These are phyloP conservation scores for Inonotus hispidus DNA, from an alignment of 1,284 basidiomycete species.

Conservation along the genomic window DNA sequence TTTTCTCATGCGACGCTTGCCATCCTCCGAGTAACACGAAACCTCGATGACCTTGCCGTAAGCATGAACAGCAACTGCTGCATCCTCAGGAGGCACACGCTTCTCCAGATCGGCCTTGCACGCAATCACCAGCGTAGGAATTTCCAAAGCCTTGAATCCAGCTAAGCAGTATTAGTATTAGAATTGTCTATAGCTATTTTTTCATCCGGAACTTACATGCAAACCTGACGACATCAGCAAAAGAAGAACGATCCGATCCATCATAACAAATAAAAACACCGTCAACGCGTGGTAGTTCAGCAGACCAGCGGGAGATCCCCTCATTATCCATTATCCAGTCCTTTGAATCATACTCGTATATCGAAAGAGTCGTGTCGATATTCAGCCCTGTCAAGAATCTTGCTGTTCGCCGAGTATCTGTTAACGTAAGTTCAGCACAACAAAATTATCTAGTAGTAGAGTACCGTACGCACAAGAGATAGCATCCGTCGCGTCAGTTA, in stretches of 20 bases:
- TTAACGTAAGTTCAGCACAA: neutral
- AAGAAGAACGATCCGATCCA: constrained; percentile 52
- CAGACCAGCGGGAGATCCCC: constrained; percentile 30
- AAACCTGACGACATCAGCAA: constrained; percentile 54
- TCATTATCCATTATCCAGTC: constrained; percentile 24
- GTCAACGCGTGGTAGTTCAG: constrained; percentile 53
- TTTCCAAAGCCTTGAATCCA: constrained; percentile 46
- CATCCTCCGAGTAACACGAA: constrained; percentile 41
- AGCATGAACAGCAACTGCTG: constrained; percentile 39
- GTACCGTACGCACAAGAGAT: constrained; percentile 37
- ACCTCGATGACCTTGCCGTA: constrained; percentile 70
- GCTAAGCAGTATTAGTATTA: constrained; percentile 35
- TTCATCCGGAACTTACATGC: constrained; percentile 40
- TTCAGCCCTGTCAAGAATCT: neutral
- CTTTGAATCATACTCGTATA: constrained; percentile 50
- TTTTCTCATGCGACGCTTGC: constrained; percentile 57
- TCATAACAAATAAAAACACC: constrained; percentile 75
- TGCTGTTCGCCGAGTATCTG: constrained; percentile 10
- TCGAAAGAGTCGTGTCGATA: constrained; percentile 19
- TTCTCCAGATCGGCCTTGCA: constrained; percentile 67
- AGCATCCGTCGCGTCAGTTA: constrained; percentile 25
- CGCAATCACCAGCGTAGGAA: constrained; percentile 63
- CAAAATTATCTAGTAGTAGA: neutral
- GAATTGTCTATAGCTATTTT: constrained; percentile 11
- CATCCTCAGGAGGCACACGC: constrained; percentile 50